Percentiles rank a stretch among this genome's conserved stretches.
Evolutionary conservation across 2,329 filamentous ascomycete species (phyloP).

Genomic region (Rhexocercosporidium sp.): DNA sequence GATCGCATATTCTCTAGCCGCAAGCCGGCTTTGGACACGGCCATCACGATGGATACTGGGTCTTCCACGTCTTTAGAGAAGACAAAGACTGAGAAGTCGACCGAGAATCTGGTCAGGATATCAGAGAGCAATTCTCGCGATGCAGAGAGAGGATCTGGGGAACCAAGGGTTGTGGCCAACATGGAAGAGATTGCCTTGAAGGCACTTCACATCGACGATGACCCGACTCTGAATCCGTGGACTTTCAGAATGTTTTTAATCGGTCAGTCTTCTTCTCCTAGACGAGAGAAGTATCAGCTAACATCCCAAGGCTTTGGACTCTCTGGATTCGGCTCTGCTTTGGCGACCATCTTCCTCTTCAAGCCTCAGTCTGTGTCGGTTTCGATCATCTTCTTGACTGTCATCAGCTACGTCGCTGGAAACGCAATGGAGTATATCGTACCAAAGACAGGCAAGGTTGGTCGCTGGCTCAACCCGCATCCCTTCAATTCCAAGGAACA

Average conservation of each 20-base stretch:
- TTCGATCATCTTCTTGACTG: constrained; percentile 50
- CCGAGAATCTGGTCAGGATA: constrained; percentile 17
- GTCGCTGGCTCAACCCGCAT: constrained; percentile 46
- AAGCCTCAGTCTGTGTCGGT: constrained; percentile 53
- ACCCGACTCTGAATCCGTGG: constrained; percentile 36
- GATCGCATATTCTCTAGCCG: constrained; percentile 11
- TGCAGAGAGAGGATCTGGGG: constrained; percentile 8
- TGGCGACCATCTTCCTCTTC: constrained; percentile 53
- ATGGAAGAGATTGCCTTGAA: constrained; percentile 27
- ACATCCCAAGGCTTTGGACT: constrained; percentile 40
- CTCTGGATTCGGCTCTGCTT: constrained; percentile 45
- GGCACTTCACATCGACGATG: constrained; percentile 29
- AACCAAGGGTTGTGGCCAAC: constrained; percentile 18
- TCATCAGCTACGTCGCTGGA: constrained; percentile 51
- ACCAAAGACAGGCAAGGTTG: constrained; percentile 35
- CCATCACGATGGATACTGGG: constrained; percentile 2
- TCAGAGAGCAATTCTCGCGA: constrained; percentile 12
- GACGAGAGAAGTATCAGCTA: neutral
- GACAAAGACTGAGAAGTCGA: constrained; percentile 4
- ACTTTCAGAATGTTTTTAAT: constrained; percentile 48
- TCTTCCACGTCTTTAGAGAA: constrained; percentile 16
- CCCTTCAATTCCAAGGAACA: constrained; percentile 47
- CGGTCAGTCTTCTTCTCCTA: constrained; percentile 31
- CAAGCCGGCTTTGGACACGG: constrained; percentile 7
- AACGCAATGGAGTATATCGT: constrained; percentile 46